Conservation (phyloP, 2,329 filamentous ascomycete genomes). For the Penicillium freii region DNA sequence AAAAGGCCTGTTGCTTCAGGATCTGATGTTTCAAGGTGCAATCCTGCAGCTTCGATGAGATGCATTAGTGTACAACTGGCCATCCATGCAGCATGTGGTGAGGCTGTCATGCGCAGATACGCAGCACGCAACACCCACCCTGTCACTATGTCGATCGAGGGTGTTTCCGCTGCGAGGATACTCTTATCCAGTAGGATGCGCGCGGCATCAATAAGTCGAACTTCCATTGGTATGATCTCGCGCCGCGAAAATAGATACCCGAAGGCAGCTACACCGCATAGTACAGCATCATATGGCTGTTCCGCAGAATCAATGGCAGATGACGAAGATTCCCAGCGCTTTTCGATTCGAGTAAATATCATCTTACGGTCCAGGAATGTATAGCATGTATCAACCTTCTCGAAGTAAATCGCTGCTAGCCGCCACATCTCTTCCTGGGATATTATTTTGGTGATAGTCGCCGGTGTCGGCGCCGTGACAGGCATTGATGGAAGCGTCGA, state of each 20-base stretch:
- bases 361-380: constrained; percentile 45
- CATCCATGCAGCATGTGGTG: constrained; percentile 55
- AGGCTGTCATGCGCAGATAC: constrained; percentile 54
- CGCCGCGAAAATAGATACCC: constrained; percentile 53
- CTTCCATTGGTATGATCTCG: constrained; percentile 44
- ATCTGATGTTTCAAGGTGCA: constrained; percentile 32
- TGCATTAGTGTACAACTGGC: constrained; percentile 59
- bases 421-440: constrained; percentile 50
- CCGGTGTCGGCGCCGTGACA: constrained; percentile 12
- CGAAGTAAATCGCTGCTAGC: constrained; percentile 51
- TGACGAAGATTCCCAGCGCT: constrained; percentile 23
- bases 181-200: constrained; percentile 47
- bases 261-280: constrained; percentile 57
- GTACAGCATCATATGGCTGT: constrained; percentile 47
- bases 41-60: constrained; percentile 53
- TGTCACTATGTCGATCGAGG: constrained; percentile 33
- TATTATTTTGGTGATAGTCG: constrained; percentile 48
- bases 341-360: constrained; percentile 31
- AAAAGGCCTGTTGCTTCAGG: constrained; percentile 9
- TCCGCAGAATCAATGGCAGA: constrained; percentile 20
- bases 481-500: constrained; percentile 12
- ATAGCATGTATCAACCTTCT: constrained; percentile 54
- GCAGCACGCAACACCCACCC: constrained; percentile 55
- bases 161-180: constrained; percentile 25
- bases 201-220: constrained; percentile 49